Percentiles rank a stretch among this genome's conserved stretches.
These are phyloP conservation scores for Linaria vulgaris DNA, from an alignment of 257 asterid species.

Conservation along the genomic window DNA sequence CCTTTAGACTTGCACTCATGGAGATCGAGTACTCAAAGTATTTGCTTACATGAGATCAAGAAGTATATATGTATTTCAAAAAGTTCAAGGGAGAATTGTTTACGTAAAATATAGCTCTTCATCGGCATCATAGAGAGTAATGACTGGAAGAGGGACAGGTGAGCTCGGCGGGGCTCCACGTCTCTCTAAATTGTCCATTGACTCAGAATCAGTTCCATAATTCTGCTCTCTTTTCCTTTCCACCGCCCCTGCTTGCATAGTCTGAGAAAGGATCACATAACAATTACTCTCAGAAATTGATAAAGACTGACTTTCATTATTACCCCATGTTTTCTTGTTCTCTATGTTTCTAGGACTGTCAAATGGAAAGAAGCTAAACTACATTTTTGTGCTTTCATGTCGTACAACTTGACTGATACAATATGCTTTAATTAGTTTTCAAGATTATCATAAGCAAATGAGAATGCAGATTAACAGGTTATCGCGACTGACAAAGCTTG, in stretches of 20 bases:
- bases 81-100: slow-evolving; percentile 21
- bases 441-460: too few relatives aligned
- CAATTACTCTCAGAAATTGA: slow-evolving; percentile 6
- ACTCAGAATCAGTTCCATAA: slow-evolving; percentile 30
- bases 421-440: too few relatives aligned
- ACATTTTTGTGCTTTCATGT: too few relatives aligned
- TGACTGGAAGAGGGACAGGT: slow-evolving; percentile 51
- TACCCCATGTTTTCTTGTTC: neutral
- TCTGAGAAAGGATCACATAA: slow-evolving; percentile 32
- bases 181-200: slow-evolving; percentile 13
- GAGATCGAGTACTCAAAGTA: neutral
- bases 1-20: neutral
- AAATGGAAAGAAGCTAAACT: neutral
- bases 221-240: slow-evolving; percentile 33
- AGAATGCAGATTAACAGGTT: too few relatives aligned
- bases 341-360: neutral
- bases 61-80: slow-evolving; percentile 13
- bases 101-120: slow-evolving; percentile 56
- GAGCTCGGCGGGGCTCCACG: slow-evolving; percentile 36
- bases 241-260: slow-evolving; percentile 28
- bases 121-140: slow-evolving; percentile 18
- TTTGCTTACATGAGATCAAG: neutral
- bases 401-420: too few relatives aligned
- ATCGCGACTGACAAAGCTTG: too few relatives aligned
- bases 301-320: neutral